Evolutionary conservation across 2,329 filamentous ascomycete species (phyloP), one percentile per base, ranked within the genome.

Genomic region (Fusarium sp.): DNA sequence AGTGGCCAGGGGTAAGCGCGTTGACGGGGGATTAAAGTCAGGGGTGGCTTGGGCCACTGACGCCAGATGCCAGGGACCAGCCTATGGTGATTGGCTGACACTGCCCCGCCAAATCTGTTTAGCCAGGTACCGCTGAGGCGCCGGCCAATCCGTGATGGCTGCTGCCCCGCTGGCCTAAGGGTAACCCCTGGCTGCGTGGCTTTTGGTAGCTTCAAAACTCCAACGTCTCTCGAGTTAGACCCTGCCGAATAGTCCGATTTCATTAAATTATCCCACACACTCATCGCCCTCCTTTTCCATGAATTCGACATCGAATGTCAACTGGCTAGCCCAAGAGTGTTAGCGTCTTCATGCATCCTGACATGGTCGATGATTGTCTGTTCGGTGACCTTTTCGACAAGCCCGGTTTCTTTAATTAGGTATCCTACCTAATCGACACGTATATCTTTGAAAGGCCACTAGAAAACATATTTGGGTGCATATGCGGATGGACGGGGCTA

Each of bases 61-160:
- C 64, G 47, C 70, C 67, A 63, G 50, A 40, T 54, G 54, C 50
- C 74, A 76, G 75, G 75, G 65, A 76, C 75, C 28, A 14, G 14
- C 19, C 26, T 28, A 26, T 10, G 46, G 15, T 62, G 38, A 76
- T 76, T 76, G 75, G 75, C 13, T 43, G 7, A 5, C 3, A 1
- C 3, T 10, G n/a, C n/a, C 43, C 43, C 64, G 39, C 51, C 49
- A 55, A 65, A 64, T 67, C 57, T 72, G 34, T 40, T 62, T 73
- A 74, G 67, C 69, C 75, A 76, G 74, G 73, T 75, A 75, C 75
- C 63, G 66, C 60, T 60, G 43, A 44, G 31, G 34, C 34, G 40
- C 39, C 45, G 39, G 24, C 71, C 71, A 72, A 72, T 72, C 59
- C 49, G 9, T 22, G 14, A 34, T 43, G 62, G 39, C 58, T 69